Evolutionary conservation across 495 filamentous ascomycete genomes (phyloP).

Genomic region (Tuber aestivum): DNA sequence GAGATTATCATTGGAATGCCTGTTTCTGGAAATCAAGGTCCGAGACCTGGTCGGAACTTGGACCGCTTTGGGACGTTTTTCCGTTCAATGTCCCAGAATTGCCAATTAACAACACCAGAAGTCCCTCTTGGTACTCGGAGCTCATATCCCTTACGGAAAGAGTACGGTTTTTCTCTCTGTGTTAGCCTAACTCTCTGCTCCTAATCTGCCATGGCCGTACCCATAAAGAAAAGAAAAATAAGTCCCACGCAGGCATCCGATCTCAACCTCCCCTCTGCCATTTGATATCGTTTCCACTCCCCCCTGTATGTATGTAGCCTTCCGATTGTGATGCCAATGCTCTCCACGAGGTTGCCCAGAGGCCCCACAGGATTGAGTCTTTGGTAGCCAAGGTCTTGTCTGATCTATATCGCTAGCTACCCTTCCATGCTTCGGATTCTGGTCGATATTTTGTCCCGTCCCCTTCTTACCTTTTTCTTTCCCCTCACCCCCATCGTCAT

Average conservation of each 20-base stretch:
- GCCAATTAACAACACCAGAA: slow-evolving; percentile 18
- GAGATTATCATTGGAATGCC: slow-evolving; percentile 9
- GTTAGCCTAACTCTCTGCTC: background rate
- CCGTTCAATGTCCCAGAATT: slow-evolving; percentile 17
- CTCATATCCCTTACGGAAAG: slow-evolving; percentile 34
- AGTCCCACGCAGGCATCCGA: background rate
- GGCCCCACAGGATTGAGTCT: background rate
- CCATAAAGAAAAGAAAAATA: background rate
- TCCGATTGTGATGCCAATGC: background rate
- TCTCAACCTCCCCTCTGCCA: slow-evolving; percentile 1
- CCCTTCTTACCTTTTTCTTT: slow-evolving; percentile 1
- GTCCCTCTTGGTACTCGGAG: slow-evolving; percentile 29
- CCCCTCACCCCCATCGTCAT: background rate
- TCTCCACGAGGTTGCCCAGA: background rate
- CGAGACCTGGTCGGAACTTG: background rate
- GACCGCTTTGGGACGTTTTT: slow-evolving; percentile 18
- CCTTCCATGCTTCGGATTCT: background rate
- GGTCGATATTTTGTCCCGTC: background rate
- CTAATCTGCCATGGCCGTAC: background rate
- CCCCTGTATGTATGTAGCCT: background rate
- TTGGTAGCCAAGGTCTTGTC: background rate
- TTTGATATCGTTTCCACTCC: slow-evolving; percentile 1
- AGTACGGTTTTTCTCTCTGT: slow-evolving; percentile 15
- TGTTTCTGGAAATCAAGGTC: slow-evolving; percentile 5
- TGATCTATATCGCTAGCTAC: slow-evolving; percentile 1